These are phyloP conservation scores for Monosporascus sp. DNA, from an alignment of 2,329 filamentous ascomycete genomes.

Conservation along the genomic window DNA sequence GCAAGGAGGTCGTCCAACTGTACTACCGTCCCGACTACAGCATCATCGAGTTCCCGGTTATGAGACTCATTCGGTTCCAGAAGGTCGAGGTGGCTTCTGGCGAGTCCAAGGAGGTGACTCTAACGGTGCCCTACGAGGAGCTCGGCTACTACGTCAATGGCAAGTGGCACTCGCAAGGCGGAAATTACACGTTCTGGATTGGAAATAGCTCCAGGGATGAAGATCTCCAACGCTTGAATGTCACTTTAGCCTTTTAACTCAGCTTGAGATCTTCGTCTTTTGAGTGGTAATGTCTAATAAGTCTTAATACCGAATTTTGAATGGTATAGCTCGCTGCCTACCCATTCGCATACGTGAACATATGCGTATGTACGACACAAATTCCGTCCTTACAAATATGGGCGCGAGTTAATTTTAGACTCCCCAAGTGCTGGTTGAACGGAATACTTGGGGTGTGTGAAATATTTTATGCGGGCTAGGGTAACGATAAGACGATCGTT, in stretches of 20 bases:
- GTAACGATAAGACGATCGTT: no score
- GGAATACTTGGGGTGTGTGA: no score
- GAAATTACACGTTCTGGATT: slow-evolving; percentile 25
- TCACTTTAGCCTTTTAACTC: not conserved
- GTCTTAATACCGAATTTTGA: not conserved
- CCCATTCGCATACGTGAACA: no score
- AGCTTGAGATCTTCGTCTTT: not conserved
- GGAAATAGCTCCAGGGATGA: slow-evolving; percentile 23
- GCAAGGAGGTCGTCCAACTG: slow-evolving; percentile 31
- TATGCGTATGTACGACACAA: no score
- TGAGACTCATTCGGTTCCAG: slow-evolving; percentile 46
- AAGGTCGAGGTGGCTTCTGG: slow-evolving; percentile 39
- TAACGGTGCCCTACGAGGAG: slow-evolving; percentile 20
- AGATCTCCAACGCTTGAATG: slow-evolving; percentile 4
- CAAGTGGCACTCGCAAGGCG: slow-evolving; percentile 17
- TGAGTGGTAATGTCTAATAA: not conserved
- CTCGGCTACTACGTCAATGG: slow-evolving; percentile 25
- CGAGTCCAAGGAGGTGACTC: slow-evolving; percentile 32
- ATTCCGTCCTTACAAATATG: no score
- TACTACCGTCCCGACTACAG: slow-evolving; percentile 39
- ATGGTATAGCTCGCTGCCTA: no score
- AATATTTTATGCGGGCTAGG: no score
- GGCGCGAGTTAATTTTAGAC: no score
- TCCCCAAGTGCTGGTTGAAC: no score
- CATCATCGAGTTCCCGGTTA: slow-evolving; percentile 30